Evolutionary conservation across 352 stramenopile genomes (phyloP), one percentile per base, ranked within the genome.

Genomic region (Globisporangium yorkense): DNA sequence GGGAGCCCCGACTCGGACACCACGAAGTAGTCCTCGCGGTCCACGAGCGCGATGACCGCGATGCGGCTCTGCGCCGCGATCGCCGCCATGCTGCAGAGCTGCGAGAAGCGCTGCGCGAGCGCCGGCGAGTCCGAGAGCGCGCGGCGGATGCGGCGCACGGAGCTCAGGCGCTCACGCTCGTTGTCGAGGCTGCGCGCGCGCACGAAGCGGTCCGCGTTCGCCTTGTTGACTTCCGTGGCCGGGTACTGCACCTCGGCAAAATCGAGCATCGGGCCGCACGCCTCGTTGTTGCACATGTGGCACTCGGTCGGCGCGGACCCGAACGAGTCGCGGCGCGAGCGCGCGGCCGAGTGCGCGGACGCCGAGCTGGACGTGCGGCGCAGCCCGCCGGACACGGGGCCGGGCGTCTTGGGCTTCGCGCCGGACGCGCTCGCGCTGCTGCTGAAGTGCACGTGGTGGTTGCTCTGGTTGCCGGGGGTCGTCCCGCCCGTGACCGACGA

Each of bases 1-100:
- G 47, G 43, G 45, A 44, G 72, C 35, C 15, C 84, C 70, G 46
- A 80, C 41, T 89, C 68, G 35, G 74, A 70, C n/a, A 71, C 73
- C 15, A 90, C 40, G 0, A 77, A 53, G 58, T 84, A 88, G 20
- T 75, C 73, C 41, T 89, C 72, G 46, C 59, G 61, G 24, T 84
- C 77, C 0, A 94, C 60, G 20, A 94, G 64, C 1, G 78, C 82
- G n/a, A 91, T 64, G 1, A 89, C 50, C 18, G 77, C 80, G n/a
- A 88, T 67, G n/a, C 77, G 68, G 29, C 73, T 89, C 44, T 82
- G 68, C 4, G 80, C 76, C 12, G 81, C 83, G 47, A 90, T 94
- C 41, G 81, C 71, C 27, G 81, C 80, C 79, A 94, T 92, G 44
- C 78, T 80, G 56, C 75, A 85, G 55, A 92, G 80, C 54, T 92